Conservation (phyloP, 2,329 filamentous ascomycete genomes). For the Calonectria multiphialidica region DNA sequence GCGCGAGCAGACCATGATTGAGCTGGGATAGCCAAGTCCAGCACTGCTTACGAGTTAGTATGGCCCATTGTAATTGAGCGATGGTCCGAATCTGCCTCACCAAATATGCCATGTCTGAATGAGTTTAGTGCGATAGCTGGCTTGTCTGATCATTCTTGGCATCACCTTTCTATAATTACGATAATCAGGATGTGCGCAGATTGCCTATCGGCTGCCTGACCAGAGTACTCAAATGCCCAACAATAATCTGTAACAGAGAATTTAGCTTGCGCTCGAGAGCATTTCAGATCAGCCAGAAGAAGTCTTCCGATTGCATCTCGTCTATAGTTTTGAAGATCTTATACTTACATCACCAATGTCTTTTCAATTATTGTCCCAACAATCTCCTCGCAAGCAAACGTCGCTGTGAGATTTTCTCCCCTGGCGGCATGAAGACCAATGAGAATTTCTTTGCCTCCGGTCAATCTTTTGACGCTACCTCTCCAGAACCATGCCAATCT, state of each 20-base stretch:
- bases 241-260: neutral
- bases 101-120: neutral
- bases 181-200: neutral
- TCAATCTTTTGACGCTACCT: constrained; percentile 73
- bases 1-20: neutral
- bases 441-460: constrained; percentile 70
- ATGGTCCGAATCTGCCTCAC: constrained; percentile 23
- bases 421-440: constrained; percentile 64
- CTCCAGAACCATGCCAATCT: constrained; percentile 76
- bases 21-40: neutral
- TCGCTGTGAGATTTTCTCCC: constrained; percentile 70
- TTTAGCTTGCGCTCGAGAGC: neutral
- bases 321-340: neutral
- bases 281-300: neutral
- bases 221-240: neutral
- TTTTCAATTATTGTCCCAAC: constrained; percentile 66
- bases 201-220: neutral
- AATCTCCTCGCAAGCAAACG: constrained; percentile 88
- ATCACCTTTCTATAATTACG: neutral
- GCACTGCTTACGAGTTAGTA: neutral
- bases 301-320: constrained; percentile 3
- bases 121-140: neutral
- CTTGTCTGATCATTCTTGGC: too few species aligned
- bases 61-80: neutral
- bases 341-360: constrained; percentile 32